Conservation (phyloP, 1,139 yeast genomes). For the Hyphopichia pseudoburtonii region DNA sequence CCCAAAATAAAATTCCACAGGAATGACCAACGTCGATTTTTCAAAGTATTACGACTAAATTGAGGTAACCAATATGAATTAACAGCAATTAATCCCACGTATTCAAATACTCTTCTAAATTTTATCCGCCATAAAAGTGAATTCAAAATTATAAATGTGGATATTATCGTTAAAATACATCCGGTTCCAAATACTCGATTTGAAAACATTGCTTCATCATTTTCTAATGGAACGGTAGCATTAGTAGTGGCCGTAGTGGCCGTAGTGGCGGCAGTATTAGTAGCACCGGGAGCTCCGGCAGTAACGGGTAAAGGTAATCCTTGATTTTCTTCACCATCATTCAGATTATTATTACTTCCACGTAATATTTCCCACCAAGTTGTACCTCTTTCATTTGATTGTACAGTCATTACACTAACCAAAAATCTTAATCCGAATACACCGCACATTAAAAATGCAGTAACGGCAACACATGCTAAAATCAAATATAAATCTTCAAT, state of each 20-base stretch:
- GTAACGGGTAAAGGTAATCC: slow-evolving; percentile 8
- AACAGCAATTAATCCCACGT: slow-evolving; percentile 45
- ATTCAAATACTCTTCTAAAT: slow-evolving; percentile 60
- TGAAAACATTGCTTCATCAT: slow-evolving; percentile 57
- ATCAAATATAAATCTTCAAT: slow-evolving; percentile 61
- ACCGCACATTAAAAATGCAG: slow-evolving; percentile 68
- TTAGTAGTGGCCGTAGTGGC: slow-evolving; percentile 15
- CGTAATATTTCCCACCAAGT: slow-evolving; percentile 66
- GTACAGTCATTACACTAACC: slow-evolving; percentile 68
- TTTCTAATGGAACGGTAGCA: slow-evolving; percentile 12
- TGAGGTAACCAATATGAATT: slow-evolving; percentile 94
- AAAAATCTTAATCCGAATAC: slow-evolving; percentile 78
- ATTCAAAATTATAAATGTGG: slow-evolving; percentile 58
- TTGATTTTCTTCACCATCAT: slow-evolving; percentile 10
- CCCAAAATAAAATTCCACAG: slow-evolving; percentile 72
- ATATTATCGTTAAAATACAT: slow-evolving; percentile 56
- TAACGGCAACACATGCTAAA: slow-evolving; percentile 66
- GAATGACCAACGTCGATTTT: slow-evolving; percentile 69
- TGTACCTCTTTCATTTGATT: slow-evolving; percentile 68
- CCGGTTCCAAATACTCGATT: slow-evolving; percentile 64
- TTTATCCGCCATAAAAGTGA: slow-evolving; percentile 64
- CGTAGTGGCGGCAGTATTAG: slow-evolving; percentile 12
- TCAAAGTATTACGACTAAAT: slow-evolving; percentile 70
- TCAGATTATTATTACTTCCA: slow-evolving; percentile 22
- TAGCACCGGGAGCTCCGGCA: slow-evolving; percentile 10